Evolutionary conservation across 495 filamentous ascomycete genomes (phyloP), one percentile per base, ranked within the genome.

Genomic region (Zalerion maritima): DNA sequence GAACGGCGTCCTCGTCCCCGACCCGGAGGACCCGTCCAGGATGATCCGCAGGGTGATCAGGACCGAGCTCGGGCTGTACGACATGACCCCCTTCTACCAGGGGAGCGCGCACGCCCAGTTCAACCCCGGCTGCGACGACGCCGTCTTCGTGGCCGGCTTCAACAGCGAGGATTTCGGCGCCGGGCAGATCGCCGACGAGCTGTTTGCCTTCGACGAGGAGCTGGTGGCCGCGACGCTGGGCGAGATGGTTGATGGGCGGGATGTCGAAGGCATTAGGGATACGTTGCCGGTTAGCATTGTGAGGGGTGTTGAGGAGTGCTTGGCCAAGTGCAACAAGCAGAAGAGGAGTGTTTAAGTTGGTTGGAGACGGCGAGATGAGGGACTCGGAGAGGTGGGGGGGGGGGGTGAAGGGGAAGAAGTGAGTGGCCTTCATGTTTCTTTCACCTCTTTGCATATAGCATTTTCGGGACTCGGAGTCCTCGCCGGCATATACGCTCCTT

Each of bases 71-170:
- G 24, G 28, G 10, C 23, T 36, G 14, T 54, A 46, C 34, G 45
- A 57, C 34, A 60, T 50, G 40, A 50, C 51, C 12, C 42, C 58
- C 3, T 57, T 64, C 40, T 60, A 57, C 14, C 46, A 53, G 31
- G 62, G 61, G 12, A 35, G 31, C 8, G 47, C 65, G 22, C 62
- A 67, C 35, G 60, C 50, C 25, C 57, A 67, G 37, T 47, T 59
- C 43, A 67, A 67, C 43, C 48, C 50, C 5, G 43, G 40, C 14
- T 67, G 62, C 39, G 40, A 42, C 23, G 36, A 40, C 14, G 54
- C 58, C 1, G 41, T 42, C 0, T 58, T 58, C 33, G 51, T 62
- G 6, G 60, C 60, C 0, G 34, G 38, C 9, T 57, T 67, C 33
- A 47, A 49, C 25, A 42, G 27, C 21, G 53, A 64, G 22, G 62